phyloP scores from a whole-genome alignment of 2,329 filamentous ascomycete genomes.

The Trichoderma gracile region DNA sequence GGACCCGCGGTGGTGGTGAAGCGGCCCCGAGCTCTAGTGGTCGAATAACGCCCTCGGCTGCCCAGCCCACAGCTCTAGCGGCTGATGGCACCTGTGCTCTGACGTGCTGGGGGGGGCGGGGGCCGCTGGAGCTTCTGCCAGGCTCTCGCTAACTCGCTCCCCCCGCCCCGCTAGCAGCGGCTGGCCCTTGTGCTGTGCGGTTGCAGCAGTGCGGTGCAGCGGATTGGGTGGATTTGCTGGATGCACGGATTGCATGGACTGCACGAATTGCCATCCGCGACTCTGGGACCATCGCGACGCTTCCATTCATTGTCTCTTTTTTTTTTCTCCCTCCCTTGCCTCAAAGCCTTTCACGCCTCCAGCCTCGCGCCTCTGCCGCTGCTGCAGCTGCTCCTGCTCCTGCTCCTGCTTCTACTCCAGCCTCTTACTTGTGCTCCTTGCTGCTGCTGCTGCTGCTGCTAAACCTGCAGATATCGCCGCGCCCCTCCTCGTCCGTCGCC shows the following conservation, averaged over 20 bases:
- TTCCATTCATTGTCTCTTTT: not conserved
- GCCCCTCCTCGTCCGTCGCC: not conserved
- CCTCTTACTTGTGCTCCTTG: not conserved
- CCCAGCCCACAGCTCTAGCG: conserved; percentile 7
- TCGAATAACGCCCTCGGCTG: conserved; percentile 2
- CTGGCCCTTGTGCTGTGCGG: not conserved
- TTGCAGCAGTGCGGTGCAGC: no score
- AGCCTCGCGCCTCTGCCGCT: no score
- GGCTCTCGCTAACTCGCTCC: conserved; percentile 1
- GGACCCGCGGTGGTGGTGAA: not conserved
- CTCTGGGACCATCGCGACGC: not conserved
- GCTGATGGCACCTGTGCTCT: not conserved
- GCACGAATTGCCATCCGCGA: not conserved
- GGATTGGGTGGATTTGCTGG: no score
- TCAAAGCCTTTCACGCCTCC: no score
- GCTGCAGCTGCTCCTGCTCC: not conserved
- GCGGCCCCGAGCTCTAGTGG: conserved; percentile 9
- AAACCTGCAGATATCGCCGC: not conserved
- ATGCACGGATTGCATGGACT: no score
- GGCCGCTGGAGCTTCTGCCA: conserved; percentile 5
- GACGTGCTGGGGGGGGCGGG: conserved; percentile 1
- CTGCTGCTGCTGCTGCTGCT: not conserved
- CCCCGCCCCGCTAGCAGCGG: not conserved
- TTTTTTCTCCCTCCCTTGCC: not conserved
- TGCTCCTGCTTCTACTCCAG: not conserved